Conservation (phyloP, 2,329 filamentous ascomycete genomes). For the Ophiobolus disseminans region DNA sequence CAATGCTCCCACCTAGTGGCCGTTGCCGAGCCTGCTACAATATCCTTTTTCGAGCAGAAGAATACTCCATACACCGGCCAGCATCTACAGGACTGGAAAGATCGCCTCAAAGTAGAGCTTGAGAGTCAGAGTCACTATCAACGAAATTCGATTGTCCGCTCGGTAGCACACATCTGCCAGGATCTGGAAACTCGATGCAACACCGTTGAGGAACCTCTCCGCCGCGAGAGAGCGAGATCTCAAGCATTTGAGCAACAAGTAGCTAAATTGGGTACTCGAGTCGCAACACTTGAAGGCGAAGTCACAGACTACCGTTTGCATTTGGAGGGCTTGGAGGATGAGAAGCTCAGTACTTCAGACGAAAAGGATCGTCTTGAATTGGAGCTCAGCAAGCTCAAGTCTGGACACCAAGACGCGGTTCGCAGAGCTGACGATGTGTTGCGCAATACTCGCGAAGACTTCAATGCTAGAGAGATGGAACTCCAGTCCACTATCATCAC, state of each 20-base stretch:
- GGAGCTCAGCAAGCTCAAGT: constrained; percentile 40
- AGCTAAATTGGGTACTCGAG: constrained; percentile 42
- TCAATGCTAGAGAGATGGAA: constrained; percentile 48
- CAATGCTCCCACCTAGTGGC: constrained; percentile 27
- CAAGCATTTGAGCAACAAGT: constrained; percentile 42
- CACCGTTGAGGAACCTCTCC: constrained; percentile 62
- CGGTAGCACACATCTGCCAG: constrained; percentile 61
- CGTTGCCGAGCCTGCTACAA: constrained; percentile 1
- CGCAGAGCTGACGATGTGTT: constrained; percentile 40
- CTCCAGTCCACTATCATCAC: constrained; percentile 29
- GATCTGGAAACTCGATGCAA: constrained; percentile 65
- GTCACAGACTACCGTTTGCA: constrained; percentile 32
- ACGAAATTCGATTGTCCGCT: constrained; percentile 56
- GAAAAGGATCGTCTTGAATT: constrained; percentile 41
- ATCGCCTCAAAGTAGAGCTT: constrained; percentile 54
- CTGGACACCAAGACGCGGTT: constrained; percentile 49
- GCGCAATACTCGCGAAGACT: constrained; percentile 25
- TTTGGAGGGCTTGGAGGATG: constrained; percentile 47
- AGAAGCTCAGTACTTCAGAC: constrained; percentile 47
- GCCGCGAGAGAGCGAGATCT: constrained; percentile 51
- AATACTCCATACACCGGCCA: constrained; percentile 45
- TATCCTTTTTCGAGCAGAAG: constrained; percentile 48
- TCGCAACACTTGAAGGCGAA: constrained; percentile 42
- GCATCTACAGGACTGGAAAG: constrained; percentile 58
- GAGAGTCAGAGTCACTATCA: constrained; percentile 48